Evolutionary conservation across 352 stramenopile genomes (phyloP), one percentile per base, ranked within the genome.

Genomic region (Phytophthora pisi): DNA sequence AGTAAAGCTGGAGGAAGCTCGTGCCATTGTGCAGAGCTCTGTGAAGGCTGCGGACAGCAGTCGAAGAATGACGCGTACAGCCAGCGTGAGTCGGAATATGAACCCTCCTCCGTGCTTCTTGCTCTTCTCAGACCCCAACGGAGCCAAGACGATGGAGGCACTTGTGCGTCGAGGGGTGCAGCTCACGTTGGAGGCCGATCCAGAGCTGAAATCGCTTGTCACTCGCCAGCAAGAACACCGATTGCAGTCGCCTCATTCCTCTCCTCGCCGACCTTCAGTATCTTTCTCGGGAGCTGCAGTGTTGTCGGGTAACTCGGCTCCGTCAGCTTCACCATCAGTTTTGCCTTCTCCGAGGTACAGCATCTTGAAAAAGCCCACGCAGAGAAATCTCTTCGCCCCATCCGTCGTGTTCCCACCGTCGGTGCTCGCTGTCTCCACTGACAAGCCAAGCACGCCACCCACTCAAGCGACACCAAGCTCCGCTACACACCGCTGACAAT

Each of bases 151-250:
- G 16, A 93, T 95, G 72, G 77, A 90, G 26, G 66, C 78, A 57
- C 74, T 95, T 42, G 72, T 95, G 4, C 72, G 77, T 10, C 69
- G 68, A 16, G 84, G 84, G 31, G 74, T 95, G 15, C 73, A 88
- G 43, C 80, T 92, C 61, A 90, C 86, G 24, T 77, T 93, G 13
- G 86, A 92, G 50, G 77, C 73, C 26, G 84, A 95, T 51, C 66
- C 72, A 9, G 84, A 91, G 50, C 80, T 92, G 28, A 70, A 71
- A 1, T 64, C 64, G 0, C 57, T 92, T 34, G 68, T 90, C 10
- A 68, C 82, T 34, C 77, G 75, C 0, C 86, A 94, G 30, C 61
- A 75, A 61, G 66, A 78, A 8, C 70, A 69, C 23, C 68, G 68
- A 36, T 47, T 64, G 15, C 57, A 66, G 18, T 69, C 66, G 4